A percentile compares a stretch with the other conserved stretches of the same genome.
These are phyloP conservation scores for Kurtzmaniella fragi DNA, from an alignment of 805 yeast species.

Conservation along the genomic window DNA sequence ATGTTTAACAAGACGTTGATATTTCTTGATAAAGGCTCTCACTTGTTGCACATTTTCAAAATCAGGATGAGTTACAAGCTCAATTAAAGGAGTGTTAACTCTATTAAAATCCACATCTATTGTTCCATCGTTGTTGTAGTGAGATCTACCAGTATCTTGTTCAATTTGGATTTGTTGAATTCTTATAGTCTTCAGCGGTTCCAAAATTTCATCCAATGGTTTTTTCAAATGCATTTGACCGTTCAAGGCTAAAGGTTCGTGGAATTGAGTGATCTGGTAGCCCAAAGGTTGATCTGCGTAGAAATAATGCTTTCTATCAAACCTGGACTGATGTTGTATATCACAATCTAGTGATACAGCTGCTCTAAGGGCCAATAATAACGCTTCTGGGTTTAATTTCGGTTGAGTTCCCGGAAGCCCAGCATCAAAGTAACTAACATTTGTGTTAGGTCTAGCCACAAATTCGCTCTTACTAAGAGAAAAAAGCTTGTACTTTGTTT, in stretches of 20 bases:
- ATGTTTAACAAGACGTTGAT: conserved; percentile 64
- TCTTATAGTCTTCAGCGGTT: conserved; percentile 41
- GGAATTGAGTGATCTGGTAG: conserved; percentile 91
- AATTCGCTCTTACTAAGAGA: conserved; percentile 50
- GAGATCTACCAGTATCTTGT: conserved; percentile 88
- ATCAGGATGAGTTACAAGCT: conserved; percentile 89
- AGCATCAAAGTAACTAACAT: conserved; percentile 73
- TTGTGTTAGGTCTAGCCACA: conserved; percentile 57
- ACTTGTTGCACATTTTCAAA: conserved; percentile 64
- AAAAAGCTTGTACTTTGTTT: conserved; percentile 71
- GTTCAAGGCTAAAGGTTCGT: conserved; percentile 66
- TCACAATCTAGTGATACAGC: conserved; percentile 64
- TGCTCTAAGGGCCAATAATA: conserved; percentile 64
- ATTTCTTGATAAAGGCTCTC: conserved; percentile 72
- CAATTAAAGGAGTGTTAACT: conserved; percentile 81
- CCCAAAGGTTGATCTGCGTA: conserved; percentile 97
- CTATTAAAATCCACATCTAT: conserved; percentile 72
- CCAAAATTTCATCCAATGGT: conserved; percentile 50
- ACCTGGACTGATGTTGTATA: conserved; percentile 54
- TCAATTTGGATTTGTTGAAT: conserved; percentile 86
- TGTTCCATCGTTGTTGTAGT: conserved; percentile 42
- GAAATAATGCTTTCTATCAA: conserved; percentile 94
- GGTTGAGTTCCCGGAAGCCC: conserved; percentile 95
- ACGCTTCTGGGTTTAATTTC: conserved; percentile 64
- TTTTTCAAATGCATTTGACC: conserved; percentile 52